These are phyloP conservation scores for Phialophora expanda DNA, from an alignment of 2,329 filamentous ascomycete species.

Conservation along the genomic window DNA sequence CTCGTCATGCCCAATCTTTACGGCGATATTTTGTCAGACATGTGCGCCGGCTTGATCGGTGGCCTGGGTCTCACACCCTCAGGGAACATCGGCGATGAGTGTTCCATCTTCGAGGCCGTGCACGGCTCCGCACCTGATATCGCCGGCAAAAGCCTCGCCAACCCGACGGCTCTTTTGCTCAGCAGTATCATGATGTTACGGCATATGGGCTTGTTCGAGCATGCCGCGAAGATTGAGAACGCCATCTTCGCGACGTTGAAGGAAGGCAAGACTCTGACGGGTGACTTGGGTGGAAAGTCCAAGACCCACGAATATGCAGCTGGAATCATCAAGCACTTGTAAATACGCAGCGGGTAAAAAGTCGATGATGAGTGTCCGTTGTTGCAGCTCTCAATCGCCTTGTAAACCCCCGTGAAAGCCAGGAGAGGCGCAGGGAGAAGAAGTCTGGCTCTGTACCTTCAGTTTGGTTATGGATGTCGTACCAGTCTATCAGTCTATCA, in stretches of 20 bases:
- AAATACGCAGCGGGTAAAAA: conserved; percentile 13
- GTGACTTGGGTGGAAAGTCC: conserved; percentile 92
- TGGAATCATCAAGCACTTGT: conserved; percentile 78
- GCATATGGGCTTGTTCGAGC: conserved; percentile 89
- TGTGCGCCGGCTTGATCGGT: conserved; percentile 98
- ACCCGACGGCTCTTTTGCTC: conserved; percentile 94
- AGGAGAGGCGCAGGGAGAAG: not conserved
- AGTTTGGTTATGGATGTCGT: not conserved
- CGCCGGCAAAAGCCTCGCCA: conserved; percentile 92
- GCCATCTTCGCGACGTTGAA: conserved; percentile 94
- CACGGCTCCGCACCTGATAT: conserved; percentile 98
- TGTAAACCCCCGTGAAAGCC: not conserved
- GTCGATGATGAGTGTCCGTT: not conserved
- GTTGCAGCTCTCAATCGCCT: not conserved
- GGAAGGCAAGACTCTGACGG: conserved; percentile 94
- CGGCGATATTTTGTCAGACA: conserved; percentile 98
- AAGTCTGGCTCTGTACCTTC: not conserved
- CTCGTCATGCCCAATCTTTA: conserved; percentile 98
- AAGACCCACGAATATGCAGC: conserved; percentile 94
- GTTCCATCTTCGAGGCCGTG: conserved; percentile 99
- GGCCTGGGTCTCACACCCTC: conserved; percentile 97
- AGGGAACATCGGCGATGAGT: conserved; percentile 98
- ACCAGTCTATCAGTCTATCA: not conserved
- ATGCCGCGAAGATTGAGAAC: conserved; percentile 87
- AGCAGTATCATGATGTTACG: conserved; percentile 99